These are phyloP conservation scores for Cladosporium sp. DNA, from an alignment of 2,329 filamentous ascomycete genomes.

Conservation along the genomic window DNA sequence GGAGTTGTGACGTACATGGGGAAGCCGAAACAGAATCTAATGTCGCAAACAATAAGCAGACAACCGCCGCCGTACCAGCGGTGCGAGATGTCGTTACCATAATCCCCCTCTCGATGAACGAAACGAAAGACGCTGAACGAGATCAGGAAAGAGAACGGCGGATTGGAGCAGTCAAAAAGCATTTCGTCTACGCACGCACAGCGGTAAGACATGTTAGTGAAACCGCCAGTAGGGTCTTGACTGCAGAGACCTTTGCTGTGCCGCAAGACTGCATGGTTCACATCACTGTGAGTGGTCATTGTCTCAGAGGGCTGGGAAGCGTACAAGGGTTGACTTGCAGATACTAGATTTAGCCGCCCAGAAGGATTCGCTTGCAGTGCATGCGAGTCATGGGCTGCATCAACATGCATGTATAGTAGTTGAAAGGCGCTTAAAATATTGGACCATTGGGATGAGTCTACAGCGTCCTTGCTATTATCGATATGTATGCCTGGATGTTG, in stretches of 20 bases:
- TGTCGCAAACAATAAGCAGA: background rate
- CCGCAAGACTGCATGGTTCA: background rate
- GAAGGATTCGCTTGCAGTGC: background rate
- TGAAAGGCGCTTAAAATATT: background rate
- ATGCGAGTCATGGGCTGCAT: background rate
- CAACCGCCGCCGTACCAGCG: background rate
- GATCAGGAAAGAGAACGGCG: background rate
- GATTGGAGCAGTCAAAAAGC: background rate
- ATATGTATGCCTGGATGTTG: no score
- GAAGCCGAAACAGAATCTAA: background rate
- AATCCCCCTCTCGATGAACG: background rate
- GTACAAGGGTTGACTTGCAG: conserved; percentile 1
- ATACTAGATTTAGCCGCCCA: background rate
- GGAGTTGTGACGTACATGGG: background rate
- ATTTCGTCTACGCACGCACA: background rate
- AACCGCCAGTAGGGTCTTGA: background rate
- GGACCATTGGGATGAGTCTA: no score
- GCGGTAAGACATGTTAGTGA: background rate
- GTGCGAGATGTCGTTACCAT: background rate
- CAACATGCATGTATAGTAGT: background rate
- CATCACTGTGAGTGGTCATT: background rate
- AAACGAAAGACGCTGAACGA: background rate
- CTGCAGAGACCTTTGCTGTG: background rate
- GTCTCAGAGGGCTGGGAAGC: background rate
- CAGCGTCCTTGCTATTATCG: no score